Evolutionary conservation across 73 alveolate species (phyloP).

Genomic region (Stentor roeselii): DNA sequence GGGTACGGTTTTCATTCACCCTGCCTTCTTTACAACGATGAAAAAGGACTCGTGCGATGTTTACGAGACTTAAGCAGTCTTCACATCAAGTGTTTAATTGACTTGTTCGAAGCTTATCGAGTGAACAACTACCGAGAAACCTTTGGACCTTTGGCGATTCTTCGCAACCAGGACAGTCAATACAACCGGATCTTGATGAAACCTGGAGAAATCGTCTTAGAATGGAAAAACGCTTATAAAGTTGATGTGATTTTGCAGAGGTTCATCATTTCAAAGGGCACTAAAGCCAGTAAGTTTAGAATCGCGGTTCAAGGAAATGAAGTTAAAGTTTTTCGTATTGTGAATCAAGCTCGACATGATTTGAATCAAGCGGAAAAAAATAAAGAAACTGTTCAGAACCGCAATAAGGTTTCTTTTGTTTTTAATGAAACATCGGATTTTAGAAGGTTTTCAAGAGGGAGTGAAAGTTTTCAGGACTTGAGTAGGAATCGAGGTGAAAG

Average conservation of each 20-base stretch:
- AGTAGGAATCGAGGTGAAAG: too few relatives aligned
- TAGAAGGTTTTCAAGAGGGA: too few relatives aligned
- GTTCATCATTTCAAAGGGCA: conserved; percentile 22
- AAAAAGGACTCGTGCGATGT: not conserved
- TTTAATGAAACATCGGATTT: too few relatives aligned
- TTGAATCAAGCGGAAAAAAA: not conserved
- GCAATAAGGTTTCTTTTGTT: not conserved
- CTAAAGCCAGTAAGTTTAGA: conserved; percentile 12
- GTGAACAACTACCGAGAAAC: not conserved
- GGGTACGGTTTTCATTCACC: conserved; percentile 24
- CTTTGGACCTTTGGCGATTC: not conserved
- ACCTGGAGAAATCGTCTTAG: not conserved
- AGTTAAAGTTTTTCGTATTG: conserved; percentile 2
- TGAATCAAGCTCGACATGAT: not conserved
- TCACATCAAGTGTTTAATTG: not conserved
- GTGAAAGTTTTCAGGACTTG: too few relatives aligned
- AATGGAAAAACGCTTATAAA: conserved; percentile 15
- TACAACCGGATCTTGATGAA: not conserved
- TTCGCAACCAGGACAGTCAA: not conserved
- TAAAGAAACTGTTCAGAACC: not conserved
- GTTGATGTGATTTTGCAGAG: not conserved
- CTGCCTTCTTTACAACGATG: conserved; percentile 20
- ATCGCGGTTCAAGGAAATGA: not conserved
- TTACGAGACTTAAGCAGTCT: not conserved
- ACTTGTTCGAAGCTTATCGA: not conserved